Evolutionary conservation across 768 basidiomycete species (phyloP).

Genomic region (Agaricus sinodeliciosus): DNA sequence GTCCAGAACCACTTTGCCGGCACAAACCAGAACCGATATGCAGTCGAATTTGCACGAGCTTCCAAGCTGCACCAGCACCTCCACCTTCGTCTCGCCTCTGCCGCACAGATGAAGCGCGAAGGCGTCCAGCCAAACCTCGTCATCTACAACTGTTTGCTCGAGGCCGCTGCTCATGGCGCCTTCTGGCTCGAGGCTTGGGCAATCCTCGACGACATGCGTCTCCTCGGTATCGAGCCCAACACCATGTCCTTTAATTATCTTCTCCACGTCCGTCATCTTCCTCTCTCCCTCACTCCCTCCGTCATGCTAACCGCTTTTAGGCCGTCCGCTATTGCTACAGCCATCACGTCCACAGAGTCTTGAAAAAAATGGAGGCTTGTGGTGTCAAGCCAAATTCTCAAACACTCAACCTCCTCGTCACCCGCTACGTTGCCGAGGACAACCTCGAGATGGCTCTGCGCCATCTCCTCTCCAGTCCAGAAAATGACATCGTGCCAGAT

Average conservation of each 20-base stretch:
- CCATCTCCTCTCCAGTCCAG: slow-evolving; percentile 52
- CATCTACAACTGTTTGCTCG: slow-evolving; percentile 54
- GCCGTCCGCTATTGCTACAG: slow-evolving; percentile 34
- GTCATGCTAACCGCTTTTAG: slow-evolving; percentile 21
- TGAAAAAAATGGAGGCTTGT: slow-evolving; percentile 49
- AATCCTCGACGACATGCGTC: slow-evolving; percentile 63
- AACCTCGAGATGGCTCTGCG: slow-evolving; percentile 66
- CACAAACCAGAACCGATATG: slow-evolving; percentile 9
- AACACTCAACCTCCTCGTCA: slow-evolving; percentile 51
- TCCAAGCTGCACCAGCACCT: slow-evolving; percentile 14
- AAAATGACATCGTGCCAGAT: slow-evolving; percentile 41
- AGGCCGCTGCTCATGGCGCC: slow-evolving; percentile 36
- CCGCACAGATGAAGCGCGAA: slow-evolving; percentile 51
- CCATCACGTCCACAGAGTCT: slow-evolving; percentile 38
- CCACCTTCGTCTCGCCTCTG: slow-evolving; percentile 34
- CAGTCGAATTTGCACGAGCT: background rate
- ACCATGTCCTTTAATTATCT: slow-evolving; percentile 51
- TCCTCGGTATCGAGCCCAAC: slow-evolving; percentile 41
- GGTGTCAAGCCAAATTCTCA: slow-evolving; percentile 41
- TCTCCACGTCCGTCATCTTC: slow-evolving; percentile 40
- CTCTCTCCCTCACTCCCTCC: background rate
- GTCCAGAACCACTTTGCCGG: slow-evolving; percentile 1
- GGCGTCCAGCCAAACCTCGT: slow-evolving; percentile 45
- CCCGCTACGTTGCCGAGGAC: slow-evolving; percentile 32
- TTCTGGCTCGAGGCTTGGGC: slow-evolving; percentile 52